Evolutionary conservation across 768 basidiomycete species (phyloP), one percentile per base, ranked within the genome.

Genomic region (Mrakia frigida): DNA sequence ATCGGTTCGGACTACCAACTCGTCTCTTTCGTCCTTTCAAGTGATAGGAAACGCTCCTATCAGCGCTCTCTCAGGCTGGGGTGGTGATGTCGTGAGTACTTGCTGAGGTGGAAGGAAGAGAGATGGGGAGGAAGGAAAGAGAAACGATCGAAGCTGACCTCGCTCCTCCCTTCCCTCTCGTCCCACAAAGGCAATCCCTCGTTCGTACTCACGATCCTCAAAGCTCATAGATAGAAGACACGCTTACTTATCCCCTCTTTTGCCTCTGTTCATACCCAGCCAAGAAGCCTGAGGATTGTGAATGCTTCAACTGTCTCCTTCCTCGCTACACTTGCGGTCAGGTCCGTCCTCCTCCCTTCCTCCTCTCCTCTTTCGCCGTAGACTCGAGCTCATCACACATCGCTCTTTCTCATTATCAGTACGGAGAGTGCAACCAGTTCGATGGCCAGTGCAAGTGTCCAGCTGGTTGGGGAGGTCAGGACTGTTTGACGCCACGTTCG

Each of bases 391-490:
- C 53, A 37, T 6, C 7, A 23, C 18, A 2, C 50, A 39, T n/a
- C n/a, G n/a, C 23, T 11, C 67, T 6, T 6, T 28, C 18, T 46
- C 31, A 3, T 25, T 21, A 1, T 60, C 70, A 85, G 82, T 97
- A 89, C 79, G 95, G 94, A 37, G 85, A 89, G 61, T 99, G 97
- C 84, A 90, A 95, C 81, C 87, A 88, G 69, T 98, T 91, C 81
- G 90, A 98, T 81, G 97, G 97, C 1, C 94, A 97, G 80, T 99
- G 97, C 84, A 90, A 93, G 81, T 99, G 97, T 81, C 94, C 94
- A 1, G 88, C 93, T 59, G 97, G 97, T n/a, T 99, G 95, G 89
- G 93, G 94, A 65, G 97, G 97, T 1, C 91, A 94, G 52, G 96
- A 98, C 81, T 99, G 97, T 84, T 84, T 97, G 72, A 88, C 88